These are phyloP conservation scores for Lasiosphaeria hispida DNA, from an alignment of 495 filamentous ascomycete genomes.

Conservation along the genomic window DNA sequence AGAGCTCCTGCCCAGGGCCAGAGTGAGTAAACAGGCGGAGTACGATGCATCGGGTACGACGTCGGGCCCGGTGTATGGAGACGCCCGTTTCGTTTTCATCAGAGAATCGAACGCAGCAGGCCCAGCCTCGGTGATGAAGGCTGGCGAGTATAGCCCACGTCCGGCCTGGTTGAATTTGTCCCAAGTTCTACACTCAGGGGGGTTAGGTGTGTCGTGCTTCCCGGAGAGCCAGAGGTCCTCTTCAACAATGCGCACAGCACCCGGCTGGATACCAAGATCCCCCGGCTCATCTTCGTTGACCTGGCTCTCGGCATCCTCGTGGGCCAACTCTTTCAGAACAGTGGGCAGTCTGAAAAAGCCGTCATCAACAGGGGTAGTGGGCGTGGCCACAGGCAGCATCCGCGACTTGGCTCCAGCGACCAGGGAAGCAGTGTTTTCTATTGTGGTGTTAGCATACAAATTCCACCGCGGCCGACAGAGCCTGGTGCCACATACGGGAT, in stretches of 20 bases:
- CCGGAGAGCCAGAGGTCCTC: slow-evolving; percentile 58
- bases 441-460: neutral
- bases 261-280: neutral
- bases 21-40: slow-evolving; percentile 60
- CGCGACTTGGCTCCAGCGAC: neutral
- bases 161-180: slow-evolving; percentile 60
- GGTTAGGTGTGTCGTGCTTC: slow-evolving; percentile 26
- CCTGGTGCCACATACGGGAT: slow-evolving; percentile 15
- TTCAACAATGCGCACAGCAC: neutral
- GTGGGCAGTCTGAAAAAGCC: slow-evolving; percentile 46
- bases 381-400: neutral
- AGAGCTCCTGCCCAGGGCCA: slow-evolving; percentile 80
- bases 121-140: slow-evolving; percentile 78
- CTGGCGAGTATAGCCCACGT: slow-evolving; percentile 16
- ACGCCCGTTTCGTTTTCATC: slow-evolving; percentile 35
- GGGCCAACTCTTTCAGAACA: slow-evolving; percentile 29
- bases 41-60: slow-evolving; percentile 50
- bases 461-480: neutral
- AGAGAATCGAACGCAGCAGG: slow-evolving; percentile 69
- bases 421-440: neutral
- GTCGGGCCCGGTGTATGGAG: slow-evolving; percentile 21
- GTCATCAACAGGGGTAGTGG: slow-evolving; percentile 12
- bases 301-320: slow-evolving; percentile 25
- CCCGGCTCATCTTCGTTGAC: slow-evolving; percentile 3
- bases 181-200: slow-evolving; percentile 64